These are phyloP conservation scores for Chrysosporium queenslandicum DNA, from an alignment of 2,329 filamentous ascomycete genomes.

Conservation along the genomic window DNA sequence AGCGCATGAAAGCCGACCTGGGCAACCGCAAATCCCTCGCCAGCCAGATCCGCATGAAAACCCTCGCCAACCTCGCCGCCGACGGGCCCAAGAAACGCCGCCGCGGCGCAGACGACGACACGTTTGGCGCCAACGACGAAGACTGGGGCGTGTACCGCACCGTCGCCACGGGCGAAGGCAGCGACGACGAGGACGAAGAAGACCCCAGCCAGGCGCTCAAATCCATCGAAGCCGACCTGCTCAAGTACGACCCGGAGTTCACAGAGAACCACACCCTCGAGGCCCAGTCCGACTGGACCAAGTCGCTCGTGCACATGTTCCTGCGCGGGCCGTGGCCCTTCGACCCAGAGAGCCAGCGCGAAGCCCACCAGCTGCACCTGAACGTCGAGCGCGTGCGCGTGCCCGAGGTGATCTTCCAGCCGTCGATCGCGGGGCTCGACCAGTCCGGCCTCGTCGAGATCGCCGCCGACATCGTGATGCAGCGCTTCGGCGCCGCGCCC, in stretches of 20 bases:
- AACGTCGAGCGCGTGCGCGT: slow-evolving; percentile 95
- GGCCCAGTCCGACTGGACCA: slow-evolving; percentile 91
- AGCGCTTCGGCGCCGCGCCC: slow-evolving; percentile 55
- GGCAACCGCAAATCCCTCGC: slow-evolving; percentile 95
- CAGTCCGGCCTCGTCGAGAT: slow-evolving; percentile 92
- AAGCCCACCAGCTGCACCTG: slow-evolving; percentile 82
- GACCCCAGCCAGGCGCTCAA: slow-evolving; percentile 67
- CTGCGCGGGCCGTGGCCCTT: slow-evolving; percentile 78
- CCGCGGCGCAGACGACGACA: slow-evolving; percentile 82
- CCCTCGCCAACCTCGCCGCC: slow-evolving; percentile 86
- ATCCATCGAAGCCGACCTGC: slow-evolving; percentile 69
- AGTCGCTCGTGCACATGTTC: slow-evolving; percentile 82
- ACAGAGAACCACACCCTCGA: slow-evolving; percentile 86
- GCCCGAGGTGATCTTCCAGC: slow-evolving; percentile 87
- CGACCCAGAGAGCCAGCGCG: slow-evolving; percentile 64
- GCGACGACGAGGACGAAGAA: slow-evolving; percentile 86
- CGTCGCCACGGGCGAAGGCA: slow-evolving; percentile 63
- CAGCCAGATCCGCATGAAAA: slow-evolving; percentile 96
- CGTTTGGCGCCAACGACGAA: slow-evolving; percentile 92
- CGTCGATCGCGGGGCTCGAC: slow-evolving; percentile 80
- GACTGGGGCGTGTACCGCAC: slow-evolving; percentile 97
- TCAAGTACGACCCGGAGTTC: slow-evolving; percentile 78
- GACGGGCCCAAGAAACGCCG: slow-evolving; percentile 79
- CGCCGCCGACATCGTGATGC: slow-evolving; percentile 75
- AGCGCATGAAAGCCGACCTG: slow-evolving; percentile 84